These are phyloP conservation scores for Noccaea bulbosa DNA, from an alignment of 345 rosid species.

Conservation along the genomic window DNA sequence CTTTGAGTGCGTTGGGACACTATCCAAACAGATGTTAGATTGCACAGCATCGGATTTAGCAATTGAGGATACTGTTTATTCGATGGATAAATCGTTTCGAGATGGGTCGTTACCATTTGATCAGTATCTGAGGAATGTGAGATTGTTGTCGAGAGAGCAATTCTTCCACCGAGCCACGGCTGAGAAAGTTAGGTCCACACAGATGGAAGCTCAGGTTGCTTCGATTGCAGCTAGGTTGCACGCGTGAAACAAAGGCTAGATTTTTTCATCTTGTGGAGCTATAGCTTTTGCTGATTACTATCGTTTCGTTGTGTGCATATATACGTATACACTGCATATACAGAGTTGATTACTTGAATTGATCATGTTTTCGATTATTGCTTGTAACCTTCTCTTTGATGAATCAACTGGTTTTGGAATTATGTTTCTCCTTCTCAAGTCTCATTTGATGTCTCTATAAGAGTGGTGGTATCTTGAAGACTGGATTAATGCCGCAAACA, in stretches of 20 bases:
- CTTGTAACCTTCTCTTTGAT: slow-evolving; percentile 13
- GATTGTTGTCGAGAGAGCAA: slow-evolving; percentile 91
- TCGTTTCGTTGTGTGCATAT: not conserved
- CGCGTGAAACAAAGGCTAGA: not conserved
- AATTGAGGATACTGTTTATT: slow-evolving; percentile 80
- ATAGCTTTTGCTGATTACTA: not conserved
- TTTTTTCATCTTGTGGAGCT: not conserved
- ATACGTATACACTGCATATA: not conserved
- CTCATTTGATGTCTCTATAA: not conserved
- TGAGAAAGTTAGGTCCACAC: slow-evolving; percentile 68
- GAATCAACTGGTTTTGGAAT: slow-evolving; percentile 3
- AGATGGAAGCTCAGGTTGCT: slow-evolving; percentile 94
- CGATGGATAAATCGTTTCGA: slow-evolving; percentile 73
- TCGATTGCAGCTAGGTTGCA: slow-evolving; percentile 72
- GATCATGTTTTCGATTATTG: not conserved
- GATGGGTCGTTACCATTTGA: slow-evolving; percentile 72
- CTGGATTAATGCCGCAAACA: not conserved
- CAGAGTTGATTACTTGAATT: not conserved
- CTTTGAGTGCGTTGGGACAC: slow-evolving; percentile 58
- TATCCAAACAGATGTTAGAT: slow-evolving; percentile 85
- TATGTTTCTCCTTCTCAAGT: not conserved
- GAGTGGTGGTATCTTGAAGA: not conserved
- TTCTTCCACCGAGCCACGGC: slow-evolving; percentile 83
- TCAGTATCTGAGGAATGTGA: slow-evolving; percentile 86
- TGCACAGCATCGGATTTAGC: slow-evolving; percentile 78